Evolutionary conservation across 1,284 basidiomycete species (phyloP).

Genomic region (Malassezia japonica): DNA sequence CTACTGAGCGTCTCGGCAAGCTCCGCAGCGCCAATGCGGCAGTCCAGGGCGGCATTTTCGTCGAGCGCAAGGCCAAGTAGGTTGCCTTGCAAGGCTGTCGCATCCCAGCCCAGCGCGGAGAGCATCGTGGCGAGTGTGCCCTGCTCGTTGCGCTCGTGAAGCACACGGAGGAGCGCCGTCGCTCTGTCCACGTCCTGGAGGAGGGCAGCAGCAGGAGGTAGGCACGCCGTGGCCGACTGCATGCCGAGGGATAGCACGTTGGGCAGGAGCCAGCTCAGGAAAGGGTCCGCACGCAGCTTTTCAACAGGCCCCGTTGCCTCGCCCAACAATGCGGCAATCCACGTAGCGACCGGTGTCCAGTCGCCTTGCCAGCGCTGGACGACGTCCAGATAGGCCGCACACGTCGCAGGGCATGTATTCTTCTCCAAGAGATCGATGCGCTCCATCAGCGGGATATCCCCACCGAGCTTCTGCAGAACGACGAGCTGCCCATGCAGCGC

Average conservation of each 20-base stretch:
- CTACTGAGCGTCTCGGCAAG: background rate
- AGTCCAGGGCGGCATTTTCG: background rate
- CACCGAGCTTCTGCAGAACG: conserved; percentile 1
- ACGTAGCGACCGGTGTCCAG: background rate
- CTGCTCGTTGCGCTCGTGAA: background rate
- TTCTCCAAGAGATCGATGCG: conserved; percentile 20
- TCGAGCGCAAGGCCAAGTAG: background rate
- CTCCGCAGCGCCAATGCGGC: conserved; percentile 3
- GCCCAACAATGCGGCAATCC: background rate
- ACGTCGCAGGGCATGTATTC: conserved; percentile 26
- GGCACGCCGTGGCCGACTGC: no score
- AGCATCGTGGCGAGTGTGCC: background rate
- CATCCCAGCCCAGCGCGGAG: background rate
- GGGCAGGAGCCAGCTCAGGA: conserved; percentile 3
- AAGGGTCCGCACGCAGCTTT: background rate
- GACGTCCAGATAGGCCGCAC: conserved; percentile 26
- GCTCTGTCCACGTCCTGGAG: no score
- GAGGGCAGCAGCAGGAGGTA: no score
- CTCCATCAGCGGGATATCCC: conserved; percentile 3
- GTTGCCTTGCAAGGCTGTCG: background rate
- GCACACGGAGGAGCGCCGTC: background rate
- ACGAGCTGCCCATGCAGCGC: conserved; percentile 29
- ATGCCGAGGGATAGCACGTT: background rate
- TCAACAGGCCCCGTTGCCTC: background rate
- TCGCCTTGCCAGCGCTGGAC: no score